A percentile compares a stretch with the other conserved stretches of the same genome.
These are phyloP conservation scores for Mycena olivaceomarginata DNA, from an alignment of 768 basidiomycete species.

Conservation along the genomic window DNA sequence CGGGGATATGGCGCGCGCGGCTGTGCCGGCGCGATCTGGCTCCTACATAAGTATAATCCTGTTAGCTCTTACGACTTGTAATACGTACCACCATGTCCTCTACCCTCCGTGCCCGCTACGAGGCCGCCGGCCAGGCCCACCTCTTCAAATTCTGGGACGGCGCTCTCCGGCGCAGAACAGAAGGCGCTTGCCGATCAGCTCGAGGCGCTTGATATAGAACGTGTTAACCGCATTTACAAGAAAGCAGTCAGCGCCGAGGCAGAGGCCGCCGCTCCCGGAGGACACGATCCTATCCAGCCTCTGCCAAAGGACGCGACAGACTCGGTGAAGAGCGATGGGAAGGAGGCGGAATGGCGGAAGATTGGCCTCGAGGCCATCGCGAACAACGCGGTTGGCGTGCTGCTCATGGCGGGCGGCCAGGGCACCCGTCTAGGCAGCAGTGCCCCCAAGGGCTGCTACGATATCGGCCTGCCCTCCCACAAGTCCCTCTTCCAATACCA, in stretches of 20 bases:
- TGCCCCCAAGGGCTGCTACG: conserved; percentile 98
- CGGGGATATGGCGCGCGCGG: not conserved
- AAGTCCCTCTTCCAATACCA: conserved; percentile 98
- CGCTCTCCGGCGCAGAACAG: conserved; percentile 80
- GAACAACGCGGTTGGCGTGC: conserved; percentile 91
- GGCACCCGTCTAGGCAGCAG: conserved; percentile 95
- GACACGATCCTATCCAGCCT: conserved; percentile 81
- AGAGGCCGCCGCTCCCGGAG: conserved; percentile 61
- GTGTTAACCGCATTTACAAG: conserved; percentile 92
- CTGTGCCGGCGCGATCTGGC: conserved; percentile 8
- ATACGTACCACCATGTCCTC: conserved; percentile 70
- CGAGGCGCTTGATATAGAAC: conserved; percentile 87
- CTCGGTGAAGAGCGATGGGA: conserved; percentile 72
- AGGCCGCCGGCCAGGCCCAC: conserved; percentile 90
- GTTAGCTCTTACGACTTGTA: conserved; percentile 22
- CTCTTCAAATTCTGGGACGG: conserved; percentile 91
- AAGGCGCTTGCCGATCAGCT: conserved; percentile 82
- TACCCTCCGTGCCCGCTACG: conserved; percentile 77
- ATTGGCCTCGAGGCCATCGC: conserved; percentile 90
- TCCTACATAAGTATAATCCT: conserved; percentile 3
- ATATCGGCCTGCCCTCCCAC: conserved; percentile 95
- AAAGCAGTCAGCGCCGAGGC: conserved; percentile 85
- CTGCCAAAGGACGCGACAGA: conserved; percentile 87
- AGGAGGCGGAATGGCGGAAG: conserved; percentile 83
- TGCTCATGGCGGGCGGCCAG: conserved; percentile 99